Evolutionary conservation across 495 filamentous ascomycete genomes (phyloP).

Genomic region (Endocarpon pusillum): DNA sequence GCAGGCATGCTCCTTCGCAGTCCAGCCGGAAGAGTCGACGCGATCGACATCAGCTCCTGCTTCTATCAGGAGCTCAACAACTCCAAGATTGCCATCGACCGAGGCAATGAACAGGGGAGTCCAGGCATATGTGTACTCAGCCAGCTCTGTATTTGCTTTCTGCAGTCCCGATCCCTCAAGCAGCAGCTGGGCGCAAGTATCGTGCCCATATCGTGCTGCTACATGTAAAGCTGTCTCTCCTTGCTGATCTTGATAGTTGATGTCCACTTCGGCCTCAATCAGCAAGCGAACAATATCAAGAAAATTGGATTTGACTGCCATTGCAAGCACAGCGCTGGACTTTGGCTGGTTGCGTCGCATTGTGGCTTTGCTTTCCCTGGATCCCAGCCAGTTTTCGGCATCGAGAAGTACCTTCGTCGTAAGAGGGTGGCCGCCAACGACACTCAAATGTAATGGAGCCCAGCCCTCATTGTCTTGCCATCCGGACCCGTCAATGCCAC

Average conservation of each 20-base stretch:
- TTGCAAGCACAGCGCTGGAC: conserved; percentile 75
- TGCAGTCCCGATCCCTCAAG: conserved; percentile 50
- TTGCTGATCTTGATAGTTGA: conserved; percentile 83
- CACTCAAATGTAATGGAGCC: conserved; percentile 79
- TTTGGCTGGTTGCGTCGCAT: conserved; percentile 54
- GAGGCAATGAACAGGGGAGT: conserved; percentile 82
- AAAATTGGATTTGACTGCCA: conserved; percentile 77
- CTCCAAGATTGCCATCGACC: conserved; percentile 62
- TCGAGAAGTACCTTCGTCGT: conserved; percentile 68
- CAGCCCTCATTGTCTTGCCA: conserved; percentile 92
- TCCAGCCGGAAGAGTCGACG: conserved; percentile 81
- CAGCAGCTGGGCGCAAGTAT: conserved; percentile 58
- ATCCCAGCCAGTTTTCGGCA: conserved; percentile 54
- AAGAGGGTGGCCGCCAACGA: conserved; percentile 75
- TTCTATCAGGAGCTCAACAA: conserved; percentile 61
- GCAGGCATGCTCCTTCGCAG: conserved; percentile 80
- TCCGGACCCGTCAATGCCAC: conserved; percentile 65
- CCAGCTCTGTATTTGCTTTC: conserved; percentile 56
- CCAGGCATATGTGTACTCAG: conserved; percentile 80
- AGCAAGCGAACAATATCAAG: conserved; percentile 65
- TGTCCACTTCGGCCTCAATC: conserved; percentile 78
- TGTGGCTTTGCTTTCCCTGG: conserved; percentile 36
- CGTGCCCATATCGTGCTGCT: conserved; percentile 75
- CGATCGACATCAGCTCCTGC: conserved; percentile 58
- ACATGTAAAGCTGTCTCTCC: conserved; percentile 91